Base-by-base conservation (phyloP, 2,329 filamentous ascomycete species). In the Epichloe uncinata region DNA sequence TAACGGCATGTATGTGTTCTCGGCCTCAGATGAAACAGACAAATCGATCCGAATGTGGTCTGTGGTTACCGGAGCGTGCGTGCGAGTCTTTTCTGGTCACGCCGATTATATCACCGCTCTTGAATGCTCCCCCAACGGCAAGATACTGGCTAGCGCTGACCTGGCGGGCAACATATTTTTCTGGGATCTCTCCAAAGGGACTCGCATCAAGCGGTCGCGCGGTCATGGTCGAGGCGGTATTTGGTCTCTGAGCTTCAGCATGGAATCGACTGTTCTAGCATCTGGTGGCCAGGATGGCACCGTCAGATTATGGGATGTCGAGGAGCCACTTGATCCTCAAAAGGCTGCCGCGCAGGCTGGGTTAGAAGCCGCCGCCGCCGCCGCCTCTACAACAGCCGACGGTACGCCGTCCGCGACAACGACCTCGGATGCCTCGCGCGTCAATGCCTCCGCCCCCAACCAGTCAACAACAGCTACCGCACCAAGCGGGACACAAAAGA, bases 1-100 rank as follows among this genome's bases (percentile, higher is more conserved):
- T 0, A 98, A 98, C 63, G 88, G 87, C 16, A 81, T 85, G 5
- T 98, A 97, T 59, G 73, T 96, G 42, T 96, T 98, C 66, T 96
- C 93, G 0, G 89, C 86, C 3, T 94, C 88, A 12, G 86, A 86
- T 56, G 90, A 82, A 61, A 78, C 74, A 6, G 81, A 98, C 66
- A 91, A 91, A 66, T 93, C 89, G 0, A 87, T 97, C 35, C 84
- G 93, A 33, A 97, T 98, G 91, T 98, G 93, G 93, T 84, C 89
- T 9, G 79, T 96, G n/a, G 78, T 81, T 11, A 91, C 85, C 8
- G 93, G 93, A 30, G 82, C 84, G 53, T 88, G 89, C 36, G 87
- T 96, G 5, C 85, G 93, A 26, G 81, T 97, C 60, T 95, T 97
- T 63, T 89, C 87, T 0, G 93, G 93, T 1, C 93, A 98, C 62